Percentiles rank a stretch among this genome's conserved stretches.
Evolutionary conservation across 805 yeast genomes (phyloP).

Genomic region (Kuraishia ogatae): DNA sequence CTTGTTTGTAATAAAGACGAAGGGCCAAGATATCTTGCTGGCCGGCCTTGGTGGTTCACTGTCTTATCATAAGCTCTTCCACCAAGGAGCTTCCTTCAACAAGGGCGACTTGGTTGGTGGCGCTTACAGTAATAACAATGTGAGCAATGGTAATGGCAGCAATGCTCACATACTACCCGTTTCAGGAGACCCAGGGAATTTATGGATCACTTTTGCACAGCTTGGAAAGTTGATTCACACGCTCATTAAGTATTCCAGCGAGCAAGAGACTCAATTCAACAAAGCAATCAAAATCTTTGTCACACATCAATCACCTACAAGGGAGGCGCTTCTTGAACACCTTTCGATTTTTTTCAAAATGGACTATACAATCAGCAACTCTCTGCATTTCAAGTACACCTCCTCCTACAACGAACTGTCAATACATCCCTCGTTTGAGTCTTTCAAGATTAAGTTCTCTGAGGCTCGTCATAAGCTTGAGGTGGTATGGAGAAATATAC

Average conservation of each 20-base stretch:
- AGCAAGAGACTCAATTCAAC: conserved; percentile 17
- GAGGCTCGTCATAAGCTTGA: conserved; percentile 54
- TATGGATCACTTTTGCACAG: conserved; percentile 69
- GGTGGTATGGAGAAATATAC: conserved; percentile 54
- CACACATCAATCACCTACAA: conserved; percentile 61
- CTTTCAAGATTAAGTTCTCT: conserved; percentile 53
- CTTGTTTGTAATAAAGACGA: conserved; percentile 32
- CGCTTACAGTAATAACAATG: conserved; percentile 5
- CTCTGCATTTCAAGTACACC: conserved; percentile 63
- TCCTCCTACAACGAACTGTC: conserved; percentile 63
- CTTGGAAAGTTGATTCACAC: conserved; percentile 56
- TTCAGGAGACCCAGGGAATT: conserved; percentile 54
- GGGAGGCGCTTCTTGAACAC: conserved; percentile 63
- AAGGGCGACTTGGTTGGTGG: conserved; percentile 22
- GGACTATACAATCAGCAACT: conserved; percentile 67
- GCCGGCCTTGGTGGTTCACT: conserved; percentile 70
- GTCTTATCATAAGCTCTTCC: conserved; percentile 58
- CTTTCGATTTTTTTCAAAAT: conserved; percentile 57
- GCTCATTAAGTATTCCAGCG: conserved; percentile 27
- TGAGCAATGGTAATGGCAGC: conserved; percentile 6
- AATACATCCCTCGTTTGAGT: conserved; percentile 53
- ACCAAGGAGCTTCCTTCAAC: conserved; percentile 43
- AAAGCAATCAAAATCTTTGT: conserved; percentile 51
- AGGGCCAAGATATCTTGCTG: conserved; percentile 40
- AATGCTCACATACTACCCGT: conserved; percentile 33